Evolutionary conservation across 176 grass and related monocot genomes (phyloP).

Genomic region (Otatea glauca): DNA sequence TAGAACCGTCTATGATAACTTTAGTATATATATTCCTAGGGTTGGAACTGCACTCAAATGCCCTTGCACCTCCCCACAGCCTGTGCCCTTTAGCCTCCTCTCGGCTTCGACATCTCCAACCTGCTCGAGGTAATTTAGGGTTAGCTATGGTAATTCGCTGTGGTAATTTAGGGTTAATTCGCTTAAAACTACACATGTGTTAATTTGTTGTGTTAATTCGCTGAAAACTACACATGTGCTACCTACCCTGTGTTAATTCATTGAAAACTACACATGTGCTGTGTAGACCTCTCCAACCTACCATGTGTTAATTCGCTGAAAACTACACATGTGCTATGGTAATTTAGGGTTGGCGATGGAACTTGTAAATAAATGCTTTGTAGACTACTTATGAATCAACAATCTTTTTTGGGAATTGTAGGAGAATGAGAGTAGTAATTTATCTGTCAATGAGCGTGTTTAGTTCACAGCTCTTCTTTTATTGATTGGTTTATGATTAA

Average conservation of each 20-base stretch:
- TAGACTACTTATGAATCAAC: background rate
- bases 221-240: background rate
- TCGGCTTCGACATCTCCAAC: too few relatives aligned
- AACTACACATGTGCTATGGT: background rate
- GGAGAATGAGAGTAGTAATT: background rate
- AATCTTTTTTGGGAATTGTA: background rate
- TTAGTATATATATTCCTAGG: too few relatives aligned
- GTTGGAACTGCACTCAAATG: too few relatives aligned
- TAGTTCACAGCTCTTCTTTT: background rate
- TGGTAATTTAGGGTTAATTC: too few relatives aligned
- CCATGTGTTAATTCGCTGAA: slow-evolving; percentile 1
- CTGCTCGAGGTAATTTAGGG: too few relatives aligned
- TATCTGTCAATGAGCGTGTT: background rate
- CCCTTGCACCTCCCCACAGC: too few relatives aligned
- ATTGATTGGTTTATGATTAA: background rate
- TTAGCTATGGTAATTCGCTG: too few relatives aligned
- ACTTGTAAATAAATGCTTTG: background rate
- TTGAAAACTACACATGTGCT: too few relatives aligned
- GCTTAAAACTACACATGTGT: too few relatives aligned
- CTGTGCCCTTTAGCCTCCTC: too few relatives aligned
- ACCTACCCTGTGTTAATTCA: background rate
- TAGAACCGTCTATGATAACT: too few relatives aligned
- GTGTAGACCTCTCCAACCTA: too few relatives aligned
- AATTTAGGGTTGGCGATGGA: slow-evolving; percentile 5
- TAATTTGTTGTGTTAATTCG: background rate